Evolutionary conservation across 805 yeast genomes (phyloP), one percentile per base, ranked within the genome.

Genomic region (Nadsonia fulvescens): DNA sequence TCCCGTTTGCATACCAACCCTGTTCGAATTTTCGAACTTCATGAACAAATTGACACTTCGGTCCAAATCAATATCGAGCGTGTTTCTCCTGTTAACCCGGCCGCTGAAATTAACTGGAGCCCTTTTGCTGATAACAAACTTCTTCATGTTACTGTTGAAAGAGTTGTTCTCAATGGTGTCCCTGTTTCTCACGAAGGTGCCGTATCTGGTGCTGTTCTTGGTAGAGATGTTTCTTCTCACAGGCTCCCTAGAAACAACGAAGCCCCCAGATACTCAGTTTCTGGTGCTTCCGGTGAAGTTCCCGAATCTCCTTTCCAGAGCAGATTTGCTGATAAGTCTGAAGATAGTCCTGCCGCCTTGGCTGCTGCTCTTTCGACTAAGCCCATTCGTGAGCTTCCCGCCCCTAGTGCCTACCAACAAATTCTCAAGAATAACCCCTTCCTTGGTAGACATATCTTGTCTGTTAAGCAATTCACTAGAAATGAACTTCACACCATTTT

Each of bases 401-500:
- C 51, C 14, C 75, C 83, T 38, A 71, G 83, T 44, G 83, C 89
- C 16, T 63, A 89, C 42, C 62, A 69, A 37, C 67, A 72, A 33
- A 67, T 70, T 53, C 70, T 89, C 47, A 71, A 91, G 48, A 70
- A 77, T 58, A 86, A 86, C 54, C 82, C 93, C 38, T 89, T 86
- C 67, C 63, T 82, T 51, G 70, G 93, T 47, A 75, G 72, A 51
- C 76, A 83, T 29, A 72, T 89, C 30, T 58, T 81, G 42, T 79
- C 94, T 17, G 96, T 91, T 28, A 71, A 72, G 46, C 86, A 82
- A 47, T 70, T 86, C 49, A 62, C 66, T 37, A 74, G 96, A 54
- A 63, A 82, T 33, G 93, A 86, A 48, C 62, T 91, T 53, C 98
- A 86, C 51, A 68, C 82, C 15, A 62, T 89, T 49, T 89, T 89